Evolutionary conservation across 2,329 filamentous ascomycete species (phyloP).

Genomic region (Hypomyces rosellus): DNA sequence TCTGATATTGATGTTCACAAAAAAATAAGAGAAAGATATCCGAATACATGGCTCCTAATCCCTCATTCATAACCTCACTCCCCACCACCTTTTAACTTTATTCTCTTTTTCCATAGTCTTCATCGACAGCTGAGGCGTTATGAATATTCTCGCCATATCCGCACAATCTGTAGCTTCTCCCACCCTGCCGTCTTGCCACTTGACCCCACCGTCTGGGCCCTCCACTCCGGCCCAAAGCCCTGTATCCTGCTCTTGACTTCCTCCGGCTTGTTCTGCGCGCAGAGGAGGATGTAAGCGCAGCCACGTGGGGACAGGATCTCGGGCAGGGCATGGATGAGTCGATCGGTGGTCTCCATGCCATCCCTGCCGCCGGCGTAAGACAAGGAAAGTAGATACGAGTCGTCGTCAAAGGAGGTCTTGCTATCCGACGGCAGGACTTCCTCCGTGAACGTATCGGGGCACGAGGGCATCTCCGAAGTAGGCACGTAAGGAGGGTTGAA

Average conservation of each 20-base stretch:
- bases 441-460: constrained; percentile 28
- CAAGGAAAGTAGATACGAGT: constrained; percentile 75
- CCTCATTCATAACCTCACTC: constrained; percentile 1
- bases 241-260: constrained; percentile 59
- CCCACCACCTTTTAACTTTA: not conserved
- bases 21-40: constrained; percentile 21
- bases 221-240: constrained; percentile 54
- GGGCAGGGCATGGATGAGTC: constrained; percentile 66
- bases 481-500: constrained; percentile 99
- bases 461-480: constrained; percentile 63
- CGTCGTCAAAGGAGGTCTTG: constrained; percentile 59
- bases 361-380: constrained; percentile 85
- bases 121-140: no score
- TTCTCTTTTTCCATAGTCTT: not conserved
- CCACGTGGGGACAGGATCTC: constrained; percentile 57
- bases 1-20: constrained; percentile 20
- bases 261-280: constrained; percentile 81
- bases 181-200: constrained; percentile 87
- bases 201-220: constrained; percentile 66
- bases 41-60: constrained; percentile 21
- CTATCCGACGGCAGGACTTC: constrained; percentile 21
- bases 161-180: constrained; percentile 87
- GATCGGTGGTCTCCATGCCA: constrained; percentile 89
- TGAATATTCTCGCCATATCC: constrained; percentile 62
- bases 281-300: constrained; percentile 84